These are phyloP conservation scores for Rhynchosporium secalis DNA, from an alignment of 2,329 filamentous ascomycete genomes.

Conservation along the genomic window DNA sequence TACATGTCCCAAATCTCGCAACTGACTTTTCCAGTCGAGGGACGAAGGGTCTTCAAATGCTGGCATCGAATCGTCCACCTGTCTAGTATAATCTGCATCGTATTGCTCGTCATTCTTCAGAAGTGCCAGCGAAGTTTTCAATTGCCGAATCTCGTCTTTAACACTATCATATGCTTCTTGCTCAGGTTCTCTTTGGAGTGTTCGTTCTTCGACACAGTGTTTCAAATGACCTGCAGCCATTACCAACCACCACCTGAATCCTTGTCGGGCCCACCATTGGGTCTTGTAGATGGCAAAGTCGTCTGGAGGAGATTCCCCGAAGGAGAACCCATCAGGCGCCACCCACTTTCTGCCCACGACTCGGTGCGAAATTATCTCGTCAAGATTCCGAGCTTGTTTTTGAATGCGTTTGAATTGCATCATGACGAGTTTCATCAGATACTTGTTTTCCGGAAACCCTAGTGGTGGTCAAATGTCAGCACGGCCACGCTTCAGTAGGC, in stretches of 20 bases:
- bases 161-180: background rate
- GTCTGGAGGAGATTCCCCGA: background rate
- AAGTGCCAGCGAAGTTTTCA: background rate
- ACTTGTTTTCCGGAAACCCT: background rate
- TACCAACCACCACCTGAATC: background rate
- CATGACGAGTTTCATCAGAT: slow-evolving; percentile 4
- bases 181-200: background rate
- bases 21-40: background rate
- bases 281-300: background rate
- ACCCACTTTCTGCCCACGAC: background rate
- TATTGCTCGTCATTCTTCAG: background rate
- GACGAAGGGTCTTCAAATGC: background rate
- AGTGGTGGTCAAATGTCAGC: background rate
- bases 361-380: background rate
- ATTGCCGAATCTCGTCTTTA: background rate
- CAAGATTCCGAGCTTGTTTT: background rate
- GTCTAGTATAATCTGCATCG: background rate
- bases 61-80: background rate
- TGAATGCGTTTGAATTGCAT: background rate
- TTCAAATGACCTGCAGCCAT: background rate
- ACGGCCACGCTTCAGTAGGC: background rate
- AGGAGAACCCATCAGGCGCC: background rate
- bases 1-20: background rate
- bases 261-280: background rate
- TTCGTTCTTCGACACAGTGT: background rate